Evolutionary conservation across 75 land plant species (phyloP).

Genomic region (Gnetum montanum): DNA sequence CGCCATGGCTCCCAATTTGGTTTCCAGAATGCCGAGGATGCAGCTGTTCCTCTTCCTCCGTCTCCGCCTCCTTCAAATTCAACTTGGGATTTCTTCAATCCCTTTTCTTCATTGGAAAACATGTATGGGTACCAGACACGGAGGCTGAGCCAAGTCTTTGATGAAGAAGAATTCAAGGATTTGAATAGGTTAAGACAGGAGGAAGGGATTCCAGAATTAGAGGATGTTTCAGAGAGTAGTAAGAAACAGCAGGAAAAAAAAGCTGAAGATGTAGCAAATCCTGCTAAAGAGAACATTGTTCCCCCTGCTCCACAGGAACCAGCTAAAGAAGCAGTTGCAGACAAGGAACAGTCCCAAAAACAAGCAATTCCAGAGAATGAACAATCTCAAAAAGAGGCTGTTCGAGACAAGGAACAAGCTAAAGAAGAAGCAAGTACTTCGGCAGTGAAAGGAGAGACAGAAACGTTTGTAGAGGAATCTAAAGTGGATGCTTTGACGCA

Average conservation of each 20-base stretch:
- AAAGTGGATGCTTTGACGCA: constrained; percentile 3
- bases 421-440: background rate
- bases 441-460: too few species aligned
- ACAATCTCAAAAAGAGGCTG: background rate
- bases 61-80: constrained; percentile 30
- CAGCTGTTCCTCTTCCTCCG: constrained; percentile 13
- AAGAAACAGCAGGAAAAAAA: constrained; percentile 10
- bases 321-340: background rate
- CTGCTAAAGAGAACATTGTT: constrained; percentile 2
- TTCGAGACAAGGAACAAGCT: background rate
- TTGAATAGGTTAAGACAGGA: constrained; percentile 35
- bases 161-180: constrained; percentile 65
- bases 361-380: background rate
- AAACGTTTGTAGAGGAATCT: constrained; percentile 1
- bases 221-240: constrained; percentile 8
- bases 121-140: constrained; percentile 28
- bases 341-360: background rate
- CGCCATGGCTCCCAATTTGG: too few species aligned
- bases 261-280: background rate
- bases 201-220: constrained; percentile 18
- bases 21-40: too few species aligned
- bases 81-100: constrained; percentile 68
- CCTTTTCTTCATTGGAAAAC: constrained; percentile 47
- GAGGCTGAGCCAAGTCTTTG: constrained; percentile 41
- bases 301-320: constrained; percentile 1